Conservation (phyloP, 2,329 filamentous ascomycete genomes). For the Fusarium nodosum region DNA sequence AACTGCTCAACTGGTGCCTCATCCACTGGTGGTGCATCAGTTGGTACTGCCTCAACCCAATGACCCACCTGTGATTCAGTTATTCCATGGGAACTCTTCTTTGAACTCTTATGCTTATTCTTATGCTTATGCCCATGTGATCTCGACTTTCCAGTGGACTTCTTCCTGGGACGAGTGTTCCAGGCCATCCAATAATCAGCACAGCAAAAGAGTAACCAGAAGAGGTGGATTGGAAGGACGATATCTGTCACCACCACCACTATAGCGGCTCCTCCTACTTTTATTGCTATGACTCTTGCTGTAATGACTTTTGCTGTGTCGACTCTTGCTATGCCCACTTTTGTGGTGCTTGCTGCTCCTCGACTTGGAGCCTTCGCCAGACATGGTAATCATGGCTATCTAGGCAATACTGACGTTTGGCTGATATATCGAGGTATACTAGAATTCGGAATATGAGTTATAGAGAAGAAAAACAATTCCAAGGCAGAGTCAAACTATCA, state of each 20-base stretch:
- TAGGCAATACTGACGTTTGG: neutral
- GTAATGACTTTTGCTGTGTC: neutral
- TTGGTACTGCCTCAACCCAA: constrained; percentile 5
- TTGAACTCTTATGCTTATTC: constrained; percentile 8
- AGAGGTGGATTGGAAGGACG: neutral
- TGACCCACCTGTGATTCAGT: neutral
- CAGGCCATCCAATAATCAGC: neutral
- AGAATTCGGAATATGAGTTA: neutral
- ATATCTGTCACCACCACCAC: neutral
- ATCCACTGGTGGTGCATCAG: neutral
- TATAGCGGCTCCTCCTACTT: constrained; percentile 8
- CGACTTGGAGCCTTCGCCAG: constrained; percentile 2
- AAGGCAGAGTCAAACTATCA: neutral
- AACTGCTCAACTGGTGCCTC: neutral
- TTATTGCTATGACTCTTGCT: constrained; percentile 1
- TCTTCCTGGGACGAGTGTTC: neutral
- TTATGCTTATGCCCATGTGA: constrained; percentile 8
- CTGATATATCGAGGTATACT: neutral
- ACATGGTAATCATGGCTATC: neutral
- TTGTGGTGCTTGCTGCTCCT: constrained; percentile 17
- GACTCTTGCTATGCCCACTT: constrained; percentile 3
- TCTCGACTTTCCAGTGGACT: neutral
- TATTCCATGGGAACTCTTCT: neutral
- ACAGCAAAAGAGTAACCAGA: constrained; percentile 3
- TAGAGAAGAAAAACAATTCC: neutral